These are phyloP conservation scores for Arabidopsis suecica DNA, from an alignment of 345 rosid genomes.

Conservation along the genomic window DNA sequence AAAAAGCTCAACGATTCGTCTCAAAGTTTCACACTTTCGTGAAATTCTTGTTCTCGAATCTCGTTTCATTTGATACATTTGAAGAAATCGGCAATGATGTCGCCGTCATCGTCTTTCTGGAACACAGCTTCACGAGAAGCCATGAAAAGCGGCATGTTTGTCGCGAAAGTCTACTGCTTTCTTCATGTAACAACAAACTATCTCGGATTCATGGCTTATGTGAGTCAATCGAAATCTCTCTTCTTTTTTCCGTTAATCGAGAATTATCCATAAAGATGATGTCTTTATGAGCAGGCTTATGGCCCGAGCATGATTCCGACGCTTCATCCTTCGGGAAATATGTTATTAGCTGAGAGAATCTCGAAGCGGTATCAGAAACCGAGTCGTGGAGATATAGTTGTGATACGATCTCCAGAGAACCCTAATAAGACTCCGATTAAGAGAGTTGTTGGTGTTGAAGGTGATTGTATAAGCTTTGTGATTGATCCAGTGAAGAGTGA, in stretches of 20 bases:
- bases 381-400: constrained; percentile 67
- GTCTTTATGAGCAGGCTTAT: constrained; percentile 43
- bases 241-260: neutral
- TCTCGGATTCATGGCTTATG: constrained; percentile 51
- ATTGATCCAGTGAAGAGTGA: constrained; percentile 54
- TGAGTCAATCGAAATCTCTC: constrained; percentile 37
- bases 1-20: too few species aligned
- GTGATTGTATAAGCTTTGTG: constrained; percentile 60
- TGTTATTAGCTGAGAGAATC: constrained; percentile 61
- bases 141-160: constrained; percentile 17
- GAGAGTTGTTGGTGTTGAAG: constrained; percentile 68
- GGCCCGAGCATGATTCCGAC: constrained; percentile 91
- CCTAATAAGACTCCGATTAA: constrained; percentile 58
- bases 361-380: constrained; percentile 54
- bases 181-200: constrained; percentile 60
- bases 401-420: constrained; percentile 60
- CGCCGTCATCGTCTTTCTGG: constrained; percentile 40
- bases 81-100: constrained; percentile 11
- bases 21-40: too few species aligned
- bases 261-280: neutral
- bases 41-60: too few species aligned
- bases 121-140: constrained; percentile 36
- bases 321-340: constrained; percentile 53
- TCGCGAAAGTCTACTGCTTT: constrained; percentile 50
- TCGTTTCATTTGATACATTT: too few species aligned